A percentile compares a stretch with the other conserved stretches of the same genome.
Evolutionary conservation across 345 rosid species (phyloP).

Genomic region (Triadica sebifera): DNA sequence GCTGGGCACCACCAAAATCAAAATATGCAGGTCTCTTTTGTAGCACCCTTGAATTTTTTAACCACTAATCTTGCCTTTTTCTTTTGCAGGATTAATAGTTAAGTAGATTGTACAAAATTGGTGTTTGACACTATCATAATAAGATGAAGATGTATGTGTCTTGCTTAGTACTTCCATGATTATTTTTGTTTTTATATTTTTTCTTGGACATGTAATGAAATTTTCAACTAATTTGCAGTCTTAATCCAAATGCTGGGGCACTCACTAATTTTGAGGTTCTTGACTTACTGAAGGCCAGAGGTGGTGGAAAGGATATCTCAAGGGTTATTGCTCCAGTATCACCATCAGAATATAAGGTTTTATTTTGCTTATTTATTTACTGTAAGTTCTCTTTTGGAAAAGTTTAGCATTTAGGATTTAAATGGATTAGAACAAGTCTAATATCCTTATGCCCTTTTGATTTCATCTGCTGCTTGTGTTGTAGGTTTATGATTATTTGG

Average conservation of each 20-base stretch:
- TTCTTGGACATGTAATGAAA: not conserved
- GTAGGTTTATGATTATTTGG: conserved; percentile 73
- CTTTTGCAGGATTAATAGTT: not conserved
- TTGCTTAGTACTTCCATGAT: not conserved
- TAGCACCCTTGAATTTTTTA: too few relatives aligned
- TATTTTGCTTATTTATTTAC: not conserved
- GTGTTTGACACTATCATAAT: not conserved
- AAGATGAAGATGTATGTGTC: conserved; percentile 18
- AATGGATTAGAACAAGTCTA: not conserved
- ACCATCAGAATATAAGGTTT: conserved; percentile 74
- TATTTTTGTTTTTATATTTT: not conserved
- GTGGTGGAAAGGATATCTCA: conserved; percentile 67
- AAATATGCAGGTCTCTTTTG: too few relatives aligned
- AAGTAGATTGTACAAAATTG: not conserved
- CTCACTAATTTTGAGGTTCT: conserved; percentile 77
- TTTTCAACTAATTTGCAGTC: conserved; percentile 38
- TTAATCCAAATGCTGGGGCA: conserved; percentile 62
- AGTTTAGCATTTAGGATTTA: not conserved
- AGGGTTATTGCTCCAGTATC: conserved; percentile 59
- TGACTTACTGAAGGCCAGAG: conserved; percentile 61
- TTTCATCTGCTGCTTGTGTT: not conserved
- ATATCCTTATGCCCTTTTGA: not conserved
- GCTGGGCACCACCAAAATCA: too few relatives aligned
- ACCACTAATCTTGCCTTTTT: not conserved
- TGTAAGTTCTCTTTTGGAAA: not conserved